A percentile compares a stretch with the other conserved stretches of the same genome.
Evolutionary conservation across 768 basidiomycete species (phyloP).

Genomic region (Kwoniella pini): DNA sequence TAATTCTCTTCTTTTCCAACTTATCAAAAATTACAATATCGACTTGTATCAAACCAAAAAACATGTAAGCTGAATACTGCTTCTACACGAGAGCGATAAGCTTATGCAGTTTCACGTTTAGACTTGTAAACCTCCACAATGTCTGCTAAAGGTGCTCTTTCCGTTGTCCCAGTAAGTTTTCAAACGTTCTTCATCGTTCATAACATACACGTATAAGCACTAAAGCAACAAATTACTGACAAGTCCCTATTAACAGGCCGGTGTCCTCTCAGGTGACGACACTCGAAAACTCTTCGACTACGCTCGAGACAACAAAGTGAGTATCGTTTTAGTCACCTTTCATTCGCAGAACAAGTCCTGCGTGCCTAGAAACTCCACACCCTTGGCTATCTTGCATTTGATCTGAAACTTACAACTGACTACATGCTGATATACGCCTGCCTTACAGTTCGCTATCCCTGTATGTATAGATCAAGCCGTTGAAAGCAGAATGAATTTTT

Average conservation of each 20-base stretch:
- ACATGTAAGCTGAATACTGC: background rate
- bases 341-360: conserved; percentile 7
- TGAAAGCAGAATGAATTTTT: background rate
- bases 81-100: background rate
- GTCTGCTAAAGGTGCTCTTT: conserved; percentile 53
- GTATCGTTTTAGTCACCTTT: conserved; percentile 34
- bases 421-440: background rate
- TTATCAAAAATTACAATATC: background rate
- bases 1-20: background rate
- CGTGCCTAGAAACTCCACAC: background rate
- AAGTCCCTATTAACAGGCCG: conserved; percentile 62
- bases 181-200: conserved; percentile 6
- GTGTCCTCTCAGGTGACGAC: conserved; percentile 92
- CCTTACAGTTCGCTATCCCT: conserved; percentile 57
- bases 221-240: background rate
- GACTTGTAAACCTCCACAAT: conserved; percentile 30
- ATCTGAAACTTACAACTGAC: background rate
- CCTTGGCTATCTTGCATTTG: no score
- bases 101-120: background rate
- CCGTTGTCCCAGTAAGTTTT: conserved; percentile 55
- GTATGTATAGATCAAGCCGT: conserved; percentile 40
- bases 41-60: background rate
- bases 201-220: no score
- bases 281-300: conserved; percentile 94
- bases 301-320: conserved; percentile 80